Conservation (phyloP, 2,329 filamentous ascomycete genomes). For the Verticillium albo-atrum region DNA sequence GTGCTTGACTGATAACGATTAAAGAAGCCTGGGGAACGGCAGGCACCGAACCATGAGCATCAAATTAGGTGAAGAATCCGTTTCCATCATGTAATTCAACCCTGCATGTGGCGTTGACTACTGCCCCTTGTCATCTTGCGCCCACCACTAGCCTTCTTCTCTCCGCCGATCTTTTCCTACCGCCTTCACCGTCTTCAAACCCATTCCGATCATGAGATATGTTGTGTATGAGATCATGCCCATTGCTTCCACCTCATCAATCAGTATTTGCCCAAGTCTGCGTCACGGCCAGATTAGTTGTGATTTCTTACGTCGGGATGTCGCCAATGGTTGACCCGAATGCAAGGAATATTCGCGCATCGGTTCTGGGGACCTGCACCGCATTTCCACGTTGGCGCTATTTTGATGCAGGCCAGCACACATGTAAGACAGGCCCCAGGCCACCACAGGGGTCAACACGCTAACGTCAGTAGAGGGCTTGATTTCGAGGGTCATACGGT, state of each 20-base stretch:
- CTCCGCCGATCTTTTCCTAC: not conserved
- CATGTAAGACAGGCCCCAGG: not conserved
- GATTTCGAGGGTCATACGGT: not conserved
- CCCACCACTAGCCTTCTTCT: not conserved
- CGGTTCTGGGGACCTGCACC: not conserved
- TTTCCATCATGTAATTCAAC: not conserved
- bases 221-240: too few species aligned
- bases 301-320: too few species aligned
- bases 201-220: too few species aligned
- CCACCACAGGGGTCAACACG: not conserved
- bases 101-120: not conserved
- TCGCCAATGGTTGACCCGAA: too few species aligned
- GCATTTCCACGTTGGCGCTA: not conserved
- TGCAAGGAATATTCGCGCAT: not conserved
- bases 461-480: not conserved
- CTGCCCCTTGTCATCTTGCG: not conserved
- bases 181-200: too few species aligned
- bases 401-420: not conserved
- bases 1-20: too few species aligned
- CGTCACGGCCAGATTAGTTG: too few species aligned
- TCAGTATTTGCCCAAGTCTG: too few species aligned
- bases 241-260: too few species aligned
- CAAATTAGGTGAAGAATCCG: too few species aligned
- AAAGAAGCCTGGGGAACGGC: too few species aligned
- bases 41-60: too few species aligned